phyloP scores from a whole-genome alignment of 306 rosid species.

The Lithocarpus polystachyus region DNA sequence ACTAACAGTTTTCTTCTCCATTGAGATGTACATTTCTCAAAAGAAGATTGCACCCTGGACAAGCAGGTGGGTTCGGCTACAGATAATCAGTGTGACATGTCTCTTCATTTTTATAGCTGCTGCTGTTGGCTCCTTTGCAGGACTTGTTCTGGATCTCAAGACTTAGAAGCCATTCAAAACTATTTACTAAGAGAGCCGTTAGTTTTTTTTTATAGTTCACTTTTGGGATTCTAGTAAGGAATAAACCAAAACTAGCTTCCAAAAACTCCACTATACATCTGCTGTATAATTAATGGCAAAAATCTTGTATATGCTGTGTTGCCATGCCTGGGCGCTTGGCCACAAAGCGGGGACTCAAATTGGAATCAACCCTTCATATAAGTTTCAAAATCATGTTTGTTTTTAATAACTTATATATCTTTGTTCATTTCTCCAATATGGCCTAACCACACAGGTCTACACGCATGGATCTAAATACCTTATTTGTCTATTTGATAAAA shows the following conservation, averaged over 20 bases:
- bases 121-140: conserved; percentile 67
- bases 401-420: neutral
- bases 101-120: conserved; percentile 50
- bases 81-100: conserved; percentile 44
- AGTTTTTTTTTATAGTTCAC: neutral
- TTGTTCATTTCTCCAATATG: neutral
- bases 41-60: conserved; percentile 55
- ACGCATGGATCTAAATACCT: too few species aligned
- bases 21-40: conserved; percentile 67
- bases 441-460: too few species aligned
- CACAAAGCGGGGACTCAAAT: neutral
- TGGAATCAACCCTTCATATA: neutral
- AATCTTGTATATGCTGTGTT: neutral
- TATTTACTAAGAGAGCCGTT: conserved; percentile 33
- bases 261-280: neutral
- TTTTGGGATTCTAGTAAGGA: conserved; percentile 1
- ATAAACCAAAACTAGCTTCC: neutral
- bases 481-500: too few species aligned
- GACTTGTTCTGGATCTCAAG: conserved; percentile 67
- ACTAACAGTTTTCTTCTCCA: conserved; percentile 60
- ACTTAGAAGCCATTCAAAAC: conserved; percentile 58
- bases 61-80: conserved; percentile 54
- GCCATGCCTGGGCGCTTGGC: neutral
- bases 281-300: neutral
- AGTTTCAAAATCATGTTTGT: neutral